Base-by-base conservation (phyloP, 2,329 filamentous ascomycete species). In the Didymellaceae sp. region DNA sequence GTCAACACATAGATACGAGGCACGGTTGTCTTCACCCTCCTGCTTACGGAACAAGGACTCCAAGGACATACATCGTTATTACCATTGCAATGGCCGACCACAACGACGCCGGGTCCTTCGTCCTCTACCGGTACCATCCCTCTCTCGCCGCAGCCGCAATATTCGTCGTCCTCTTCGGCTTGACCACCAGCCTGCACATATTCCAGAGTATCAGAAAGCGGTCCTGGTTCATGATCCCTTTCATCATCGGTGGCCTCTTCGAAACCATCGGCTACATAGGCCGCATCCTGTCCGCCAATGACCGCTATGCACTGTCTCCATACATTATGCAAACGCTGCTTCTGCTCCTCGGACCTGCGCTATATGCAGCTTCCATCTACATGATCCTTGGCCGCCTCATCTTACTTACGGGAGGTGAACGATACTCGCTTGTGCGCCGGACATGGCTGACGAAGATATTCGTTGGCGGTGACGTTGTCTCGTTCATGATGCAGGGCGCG, bases 201-300 rank as follows among this genome's bases (percentile, higher is more conserved):
- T 78, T 68, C 50, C 75, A 77, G 28, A 68, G 79, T 17, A 60
- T 71, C 21, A 71, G 65, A 11, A 73, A 73, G 3, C 69, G 74
- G 21, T 77, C 78, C 2, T 82, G 78, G 77, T 83, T 79, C 62
- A 78, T 81, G 58, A 76, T 78, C 2, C 77, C 81, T 0, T 78
- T 83, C 35, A 55, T 79, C 5, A 63, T 83, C n/a, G 80, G 80
- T n/a, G 77, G 78, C 16, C 46, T 77, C 6, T 81, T 82, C 53
- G 79, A 83, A 62, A 63, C 67, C 0, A 65, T 83, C 20, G 81
- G 80, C 8, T 83, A 83, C 51, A 61, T 79, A 11, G 78, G 75
- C 2, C 76, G 81, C 40, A 75, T 75, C 1, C 61, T 68, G 2
- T 73, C 73, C 2, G 17, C 35, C 1, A 56, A 75, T 10, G 76